Conservation (phyloP, 176 grass and related monocot genomes). For the Musa schizocarpa region DNA sequence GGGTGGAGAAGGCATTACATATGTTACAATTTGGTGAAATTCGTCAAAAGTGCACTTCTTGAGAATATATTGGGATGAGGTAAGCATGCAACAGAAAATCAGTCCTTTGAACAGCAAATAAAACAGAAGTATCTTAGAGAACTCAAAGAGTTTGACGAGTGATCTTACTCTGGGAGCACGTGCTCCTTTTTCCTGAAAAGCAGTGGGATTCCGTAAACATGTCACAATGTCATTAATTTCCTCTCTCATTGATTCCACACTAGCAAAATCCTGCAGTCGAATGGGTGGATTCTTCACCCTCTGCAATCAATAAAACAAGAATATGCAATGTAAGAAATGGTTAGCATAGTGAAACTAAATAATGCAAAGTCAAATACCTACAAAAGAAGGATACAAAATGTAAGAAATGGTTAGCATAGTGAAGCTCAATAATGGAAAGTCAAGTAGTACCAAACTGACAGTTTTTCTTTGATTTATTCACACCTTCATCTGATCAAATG, state of each 20-base stretch:
- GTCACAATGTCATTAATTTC: slow-evolving; percentile 41
- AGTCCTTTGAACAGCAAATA: not conserved
- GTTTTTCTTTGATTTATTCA: not conserved
- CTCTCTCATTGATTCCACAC: slow-evolving; percentile 34
- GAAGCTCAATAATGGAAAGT: too few relatives aligned
- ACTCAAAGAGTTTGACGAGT: not conserved
- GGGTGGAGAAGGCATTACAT: too few relatives aligned
- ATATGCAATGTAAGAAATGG: not conserved
- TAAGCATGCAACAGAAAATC: not conserved
- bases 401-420: not conserved
- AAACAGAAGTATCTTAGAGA: not conserved
- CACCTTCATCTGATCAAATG: slow-evolving; percentile 33
- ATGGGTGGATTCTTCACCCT: slow-evolving; percentile 35
- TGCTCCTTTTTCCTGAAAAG: slow-evolving; percentile 34
- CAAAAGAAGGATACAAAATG: not conserved
- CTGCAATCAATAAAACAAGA: slow-evolving; percentile 14
- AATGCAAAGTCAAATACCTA: not conserved
- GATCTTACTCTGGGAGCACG: slow-evolving; percentile 26
- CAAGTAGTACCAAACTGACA: not conserved
- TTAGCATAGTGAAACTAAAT: not conserved
- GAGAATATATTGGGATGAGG: not conserved
- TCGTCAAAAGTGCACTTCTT: not conserved
- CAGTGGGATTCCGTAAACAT: slow-evolving; percentile 25
- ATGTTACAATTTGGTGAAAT: not conserved
- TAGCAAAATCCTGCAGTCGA: slow-evolving; percentile 29